Percentiles rank a stretch among this genome's conserved stretches.
These are phyloP conservation scores for Ceratocystis lukuohia DNA, from an alignment of 2,329 filamentous ascomycete genomes.

Conservation along the genomic window DNA sequence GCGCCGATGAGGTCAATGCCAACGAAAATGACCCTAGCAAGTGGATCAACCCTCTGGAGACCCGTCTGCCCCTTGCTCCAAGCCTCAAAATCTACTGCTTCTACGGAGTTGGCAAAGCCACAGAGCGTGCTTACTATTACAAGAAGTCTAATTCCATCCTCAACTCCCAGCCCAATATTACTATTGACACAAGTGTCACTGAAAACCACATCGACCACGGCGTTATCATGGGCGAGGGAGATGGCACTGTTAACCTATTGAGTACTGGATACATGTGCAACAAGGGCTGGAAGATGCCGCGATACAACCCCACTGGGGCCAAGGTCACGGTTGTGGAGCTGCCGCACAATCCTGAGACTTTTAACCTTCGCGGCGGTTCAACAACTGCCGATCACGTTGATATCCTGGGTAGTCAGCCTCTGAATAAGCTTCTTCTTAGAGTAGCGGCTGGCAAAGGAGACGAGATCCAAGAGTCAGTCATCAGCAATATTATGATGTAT, in stretches of 20 bases:
- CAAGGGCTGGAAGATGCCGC: conserved; percentile 82
- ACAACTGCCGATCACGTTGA: conserved; percentile 85
- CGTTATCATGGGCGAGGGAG: conserved; percentile 89
- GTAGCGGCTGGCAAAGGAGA: conserved; percentile 78
- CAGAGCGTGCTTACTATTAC: conserved; percentile 88
- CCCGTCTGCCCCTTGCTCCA: conserved; percentile 71
- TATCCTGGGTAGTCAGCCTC: conserved; percentile 72
- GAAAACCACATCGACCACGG: conserved; percentile 61
- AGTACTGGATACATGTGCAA: conserved; percentile 95
- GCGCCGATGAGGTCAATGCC: conserved; percentile 61
- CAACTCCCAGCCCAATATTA: conserved; percentile 52
- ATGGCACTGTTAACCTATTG: conserved; percentile 88
- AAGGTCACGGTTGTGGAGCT: conserved; percentile 85
- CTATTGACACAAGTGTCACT: conserved; percentile 53
- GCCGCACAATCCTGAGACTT: conserved; percentile 88
- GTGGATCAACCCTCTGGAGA: conserved; percentile 92
- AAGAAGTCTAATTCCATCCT: conserved; percentile 51
- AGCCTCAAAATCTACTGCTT: conserved; percentile 94
- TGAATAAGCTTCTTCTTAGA: conserved; percentile 81
- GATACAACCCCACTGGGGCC: conserved; percentile 78
- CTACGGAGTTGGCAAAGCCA: conserved; percentile 88
- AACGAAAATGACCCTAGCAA: conserved; percentile 67
- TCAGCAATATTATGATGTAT: conserved; percentile 73
- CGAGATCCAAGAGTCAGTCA: conserved; percentile 60
- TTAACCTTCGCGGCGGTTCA: conserved; percentile 63